phyloP scores from a whole-genome alignment of 345 rosid genomes.

The Mercurialis annua region DNA sequence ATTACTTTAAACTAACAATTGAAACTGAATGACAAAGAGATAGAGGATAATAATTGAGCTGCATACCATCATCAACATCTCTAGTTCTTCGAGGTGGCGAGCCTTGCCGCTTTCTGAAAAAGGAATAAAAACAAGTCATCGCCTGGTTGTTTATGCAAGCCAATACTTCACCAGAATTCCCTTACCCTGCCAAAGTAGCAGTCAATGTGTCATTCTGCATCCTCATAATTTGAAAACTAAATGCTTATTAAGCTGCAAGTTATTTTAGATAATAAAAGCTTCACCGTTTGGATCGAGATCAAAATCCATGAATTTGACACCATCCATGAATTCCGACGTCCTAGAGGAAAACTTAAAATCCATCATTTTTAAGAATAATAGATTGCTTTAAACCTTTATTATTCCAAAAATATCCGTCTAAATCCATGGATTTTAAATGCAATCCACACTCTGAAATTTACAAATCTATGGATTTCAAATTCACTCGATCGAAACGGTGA shows the following conservation, averaged over 20 bases:
- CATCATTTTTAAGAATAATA: too few species aligned
- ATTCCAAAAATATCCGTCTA: too few species aligned
- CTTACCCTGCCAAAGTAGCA: background rate
- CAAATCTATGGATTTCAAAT: too few species aligned
- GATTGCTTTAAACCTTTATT: too few species aligned
- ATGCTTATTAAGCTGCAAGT: background rate
- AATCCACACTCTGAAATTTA: too few species aligned
- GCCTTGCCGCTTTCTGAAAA: conserved; percentile 31
- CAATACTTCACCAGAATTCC: conserved; percentile 9
- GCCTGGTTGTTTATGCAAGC: conserved; percentile 9
- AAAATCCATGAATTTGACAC: too few species aligned
- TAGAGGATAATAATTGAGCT: background rate
- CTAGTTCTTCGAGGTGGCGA: conserved; percentile 6
- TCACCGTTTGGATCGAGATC: too few species aligned
- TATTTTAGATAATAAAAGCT: background rate
- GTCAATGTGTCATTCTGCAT: background rate
- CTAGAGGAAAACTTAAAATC: too few species aligned
- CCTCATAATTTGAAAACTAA: background rate
- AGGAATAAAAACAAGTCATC: conserved; percentile 41
- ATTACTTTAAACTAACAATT: background rate
- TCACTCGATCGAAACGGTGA: too few species aligned
- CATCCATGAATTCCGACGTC: too few species aligned
- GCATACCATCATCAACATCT: conserved; percentile 49
- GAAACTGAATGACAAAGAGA: background rate
- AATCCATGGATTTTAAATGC: too few species aligned